Base-by-base conservation (phyloP, 2,329 filamentous ascomycete species). In the Fusarium humuli region DNA sequence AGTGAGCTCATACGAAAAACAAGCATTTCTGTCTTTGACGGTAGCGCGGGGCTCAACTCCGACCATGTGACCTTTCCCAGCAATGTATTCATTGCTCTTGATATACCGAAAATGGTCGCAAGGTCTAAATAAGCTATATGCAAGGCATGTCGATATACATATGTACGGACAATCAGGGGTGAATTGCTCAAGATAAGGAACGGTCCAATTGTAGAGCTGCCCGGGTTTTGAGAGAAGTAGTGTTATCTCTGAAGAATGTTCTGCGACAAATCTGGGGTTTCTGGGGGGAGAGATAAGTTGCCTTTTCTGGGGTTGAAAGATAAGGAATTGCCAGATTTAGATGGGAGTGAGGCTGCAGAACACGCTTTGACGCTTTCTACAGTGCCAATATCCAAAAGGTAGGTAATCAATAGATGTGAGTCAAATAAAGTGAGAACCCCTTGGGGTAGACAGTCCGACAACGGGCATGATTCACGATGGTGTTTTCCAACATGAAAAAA, bases 141-240 rank as follows among this genome's bases (percentile, higher is more conserved):
- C 63, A 65, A 57, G 57, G 50, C 53, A 64, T 65, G 49, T 44
- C 25, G 16, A 46, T 27, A 12, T 53, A 16, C 27, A 20, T 54
- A 68, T 55, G 34, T 30, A 45, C 20, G 25, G 41, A n/a, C 30
- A 27, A 47, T 49, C 29, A 52, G n/a, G 25, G 22, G 44, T 18
- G 27, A 46, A 20, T 23, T 23, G 44, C 61, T 58, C 42, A 40
- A 70, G 67, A 70, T 70, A 70, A 68, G 63, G 34, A 29, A 63
- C 40, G 50, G 27, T 27, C 68, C 68, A 70, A 70, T 70, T 71
- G 45, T 27, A 65, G 48, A 57, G 67, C 64, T 71, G 67, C 68
- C 67, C 68, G 9, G 67, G 69, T 61, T 69, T 27, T 25, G 49
- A 53, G 49, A 40, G 45, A 49, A 40, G 55, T 65, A 57, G 64